Conservation (phyloP, 441 rosid species). For the Erysimum cheiri region DNA sequence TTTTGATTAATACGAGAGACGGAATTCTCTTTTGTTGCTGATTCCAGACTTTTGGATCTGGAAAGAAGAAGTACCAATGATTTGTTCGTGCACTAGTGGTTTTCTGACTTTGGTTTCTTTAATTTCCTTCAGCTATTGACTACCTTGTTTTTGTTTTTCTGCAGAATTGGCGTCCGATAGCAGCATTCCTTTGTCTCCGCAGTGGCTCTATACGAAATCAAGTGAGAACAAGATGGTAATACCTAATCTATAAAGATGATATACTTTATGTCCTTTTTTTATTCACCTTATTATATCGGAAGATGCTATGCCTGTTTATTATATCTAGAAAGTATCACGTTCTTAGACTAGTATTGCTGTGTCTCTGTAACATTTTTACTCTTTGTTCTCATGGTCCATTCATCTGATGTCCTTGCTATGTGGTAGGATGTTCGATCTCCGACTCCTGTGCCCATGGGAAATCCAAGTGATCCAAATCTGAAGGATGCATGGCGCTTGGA, state of each 20-base stretch:
- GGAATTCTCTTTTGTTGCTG: background rate
- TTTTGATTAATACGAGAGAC: background rate
- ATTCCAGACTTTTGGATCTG: conserved; percentile 27
- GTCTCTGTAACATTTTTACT: background rate
- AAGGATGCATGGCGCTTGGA: conserved; percentile 92
- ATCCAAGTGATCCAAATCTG: conserved; percentile 57
- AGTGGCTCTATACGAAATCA: conserved; percentile 90
- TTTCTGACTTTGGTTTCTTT: conserved; percentile 5
- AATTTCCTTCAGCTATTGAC: background rate
- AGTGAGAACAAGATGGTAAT: conserved; percentile 69
- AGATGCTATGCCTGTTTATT: background rate
- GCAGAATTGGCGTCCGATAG: conserved; percentile 71
- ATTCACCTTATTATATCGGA: background rate
- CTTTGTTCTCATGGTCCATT: background rate
- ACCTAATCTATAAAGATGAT: background rate
- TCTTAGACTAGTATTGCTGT: conserved; percentile 3
- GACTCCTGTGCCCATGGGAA: conserved; percentile 60
- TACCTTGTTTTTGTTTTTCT: background rate
- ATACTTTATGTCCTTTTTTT: background rate
- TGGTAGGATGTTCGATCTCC: conserved; percentile 76
- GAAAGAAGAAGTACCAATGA: background rate
- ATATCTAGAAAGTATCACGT: background rate
- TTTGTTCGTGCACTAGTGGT: background rate
- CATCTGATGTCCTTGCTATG: conserved; percentile 22
- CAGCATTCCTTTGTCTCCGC: conserved; percentile 92